A percentile compares a stretch with the other conserved stretches of the same genome.
These are phyloP conservation scores for Suillus luteus DNA, from an alignment of 768 basidiomycete genomes.

Conservation along the genomic window DNA sequence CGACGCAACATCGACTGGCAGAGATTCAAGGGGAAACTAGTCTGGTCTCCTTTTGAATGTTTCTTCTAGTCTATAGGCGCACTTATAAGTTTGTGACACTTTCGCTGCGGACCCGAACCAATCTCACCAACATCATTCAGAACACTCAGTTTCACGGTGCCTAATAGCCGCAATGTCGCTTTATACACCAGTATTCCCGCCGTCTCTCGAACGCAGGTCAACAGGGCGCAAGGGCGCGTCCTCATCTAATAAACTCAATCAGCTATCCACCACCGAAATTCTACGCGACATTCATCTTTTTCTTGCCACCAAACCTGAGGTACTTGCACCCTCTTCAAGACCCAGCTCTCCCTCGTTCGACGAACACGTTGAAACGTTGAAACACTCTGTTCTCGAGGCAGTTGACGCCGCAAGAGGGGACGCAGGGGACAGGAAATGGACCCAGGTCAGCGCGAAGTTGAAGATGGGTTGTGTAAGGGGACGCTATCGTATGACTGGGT, in stretches of 20 bases:
- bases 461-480: constrained; percentile 44
- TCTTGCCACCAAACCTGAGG: constrained; percentile 34
- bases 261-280: constrained; percentile 25
- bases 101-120: too few relatives aligned
- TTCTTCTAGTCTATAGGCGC: neutral
- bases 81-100: neutral
- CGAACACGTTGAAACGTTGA: constrained; percentile 33
- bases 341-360: constrained; percentile 35
- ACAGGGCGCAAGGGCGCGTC: constrained; percentile 14
- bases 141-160: neutral
- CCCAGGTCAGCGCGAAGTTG: constrained; percentile 40
- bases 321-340: constrained; percentile 38
- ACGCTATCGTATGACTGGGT: constrained; percentile 28
- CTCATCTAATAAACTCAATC: constrained; percentile 3
- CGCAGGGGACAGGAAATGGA: constrained; percentile 50
- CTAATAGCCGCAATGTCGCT: constrained; percentile 29
- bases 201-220: constrained; percentile 17
- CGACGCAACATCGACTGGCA: neutral
- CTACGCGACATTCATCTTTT: constrained; percentile 35
- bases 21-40: neutral
- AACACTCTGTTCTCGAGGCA: constrained; percentile 37
- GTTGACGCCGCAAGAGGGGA: constrained; percentile 39
- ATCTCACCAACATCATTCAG: neutral
- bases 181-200: constrained; percentile 37
- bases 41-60: neutral